Evolutionary conservation across 2,329 filamentous ascomycete genomes (phyloP).

Genomic region (Spiromastix sp.): DNA sequence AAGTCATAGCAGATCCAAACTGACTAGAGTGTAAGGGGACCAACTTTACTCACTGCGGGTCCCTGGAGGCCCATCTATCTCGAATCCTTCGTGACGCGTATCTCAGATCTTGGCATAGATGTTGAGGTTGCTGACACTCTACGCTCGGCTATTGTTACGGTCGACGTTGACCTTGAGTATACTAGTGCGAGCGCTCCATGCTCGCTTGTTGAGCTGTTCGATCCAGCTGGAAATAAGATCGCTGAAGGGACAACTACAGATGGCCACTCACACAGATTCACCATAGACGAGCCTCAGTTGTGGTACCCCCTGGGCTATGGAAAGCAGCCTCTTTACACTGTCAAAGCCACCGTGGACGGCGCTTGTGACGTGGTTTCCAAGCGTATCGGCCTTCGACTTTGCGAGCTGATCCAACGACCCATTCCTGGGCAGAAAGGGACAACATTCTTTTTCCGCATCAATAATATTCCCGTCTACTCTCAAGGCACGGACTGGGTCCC

Average conservation of each 20-base stretch:
- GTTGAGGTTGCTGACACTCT: conserved; percentile 21
- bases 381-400: conserved; percentile 40
- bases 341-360: conserved; percentile 21
- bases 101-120: conserved; percentile 40
- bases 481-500: conserved; percentile 50
- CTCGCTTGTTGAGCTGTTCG: conserved; percentile 17
- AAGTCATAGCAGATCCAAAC: no score
- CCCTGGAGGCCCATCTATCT: conserved; percentile 53
- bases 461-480: conserved; percentile 47
- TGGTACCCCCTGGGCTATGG: conserved; percentile 45
- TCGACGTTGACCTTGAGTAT: conserved; percentile 12
- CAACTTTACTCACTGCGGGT: conserved; percentile 44
- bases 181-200: conserved; percentile 4
- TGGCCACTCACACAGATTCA: conserved; percentile 17
- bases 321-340: conserved; percentile 42
- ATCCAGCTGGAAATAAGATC: conserved; percentile 27
- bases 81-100: conserved; percentile 44
- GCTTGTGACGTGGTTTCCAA: conserved; percentile 30
- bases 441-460: conserved; percentile 47
- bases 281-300: conserved; percentile 30
- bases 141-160: background rate
- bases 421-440: conserved; percentile 38
- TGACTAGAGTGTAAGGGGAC: no score
- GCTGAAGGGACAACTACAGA: conserved; percentile 17
- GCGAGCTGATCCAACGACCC: conserved; percentile 17